Evolutionary conservation across 129 eudicot species (phyloP).

Genomic region (Lactuca saligna): DNA sequence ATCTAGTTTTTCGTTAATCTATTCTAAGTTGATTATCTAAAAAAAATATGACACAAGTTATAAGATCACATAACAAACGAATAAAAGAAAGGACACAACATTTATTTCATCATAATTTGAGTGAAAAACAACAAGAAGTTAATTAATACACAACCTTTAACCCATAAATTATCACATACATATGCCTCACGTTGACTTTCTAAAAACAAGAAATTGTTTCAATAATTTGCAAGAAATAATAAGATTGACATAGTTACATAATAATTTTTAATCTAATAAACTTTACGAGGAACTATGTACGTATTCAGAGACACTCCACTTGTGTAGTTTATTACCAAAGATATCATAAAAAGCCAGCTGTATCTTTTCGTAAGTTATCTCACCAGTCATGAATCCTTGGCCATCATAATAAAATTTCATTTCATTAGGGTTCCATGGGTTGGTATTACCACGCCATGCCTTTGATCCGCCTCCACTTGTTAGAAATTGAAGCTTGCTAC

Average conservation of each 20-base stretch:
- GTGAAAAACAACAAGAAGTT: no score
- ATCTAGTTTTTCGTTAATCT: no score
- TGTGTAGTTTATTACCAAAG: slow-evolving; percentile 56
- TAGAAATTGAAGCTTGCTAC: slow-evolving; percentile 59
- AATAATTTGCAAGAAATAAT: no score
- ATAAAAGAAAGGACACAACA: no score
- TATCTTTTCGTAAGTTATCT: slow-evolving; percentile 39
- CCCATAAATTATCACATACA: not conserved
- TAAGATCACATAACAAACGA: no score
- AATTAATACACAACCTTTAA: no score
- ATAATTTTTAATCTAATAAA: not conserved
- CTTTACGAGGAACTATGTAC: not conserved
- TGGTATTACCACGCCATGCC: slow-evolving; percentile 68
- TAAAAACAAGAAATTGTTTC: not conserved
- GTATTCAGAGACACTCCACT: slow-evolving; percentile 44
- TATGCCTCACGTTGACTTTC: not conserved
- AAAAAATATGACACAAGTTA: no score
- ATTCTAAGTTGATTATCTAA: no score
- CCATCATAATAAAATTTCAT: slow-evolving; percentile 81
- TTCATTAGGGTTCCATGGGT: slow-evolving; percentile 34
- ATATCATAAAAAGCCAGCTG: slow-evolving; percentile 50
- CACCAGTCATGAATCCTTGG: slow-evolving; percentile 72
- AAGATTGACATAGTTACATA: not conserved
- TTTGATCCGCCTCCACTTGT: slow-evolving; percentile 92
- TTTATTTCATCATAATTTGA: no score